These are phyloP conservation scores for Gracilaria caudata DNA, from an alignment of 23 red algal species.

Conservation along the genomic window DNA sequence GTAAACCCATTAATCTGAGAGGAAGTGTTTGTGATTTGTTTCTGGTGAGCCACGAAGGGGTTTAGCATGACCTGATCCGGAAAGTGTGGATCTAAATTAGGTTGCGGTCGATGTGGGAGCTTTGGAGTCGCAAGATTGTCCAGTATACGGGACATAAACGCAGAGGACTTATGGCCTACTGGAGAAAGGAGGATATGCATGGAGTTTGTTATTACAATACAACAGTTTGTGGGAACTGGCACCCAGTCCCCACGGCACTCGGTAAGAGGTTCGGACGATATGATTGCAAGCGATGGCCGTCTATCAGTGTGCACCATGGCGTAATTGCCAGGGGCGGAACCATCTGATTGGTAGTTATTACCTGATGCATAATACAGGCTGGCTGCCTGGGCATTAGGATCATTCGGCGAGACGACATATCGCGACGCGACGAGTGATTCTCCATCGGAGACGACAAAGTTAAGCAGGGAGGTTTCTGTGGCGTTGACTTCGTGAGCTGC, in stretches of 20 bases:
- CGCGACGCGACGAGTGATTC: conserved; percentile 70
- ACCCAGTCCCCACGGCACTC: conserved; percentile 80
- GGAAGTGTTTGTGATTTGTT: not conserved
- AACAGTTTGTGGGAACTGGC: conserved; percentile 66
- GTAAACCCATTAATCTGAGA: not conserved
- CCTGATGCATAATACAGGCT: conserved; percentile 81
- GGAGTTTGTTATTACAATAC: conserved; percentile 69
- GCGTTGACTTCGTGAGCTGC: conserved; percentile 19
- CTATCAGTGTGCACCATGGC: conserved; percentile 75
- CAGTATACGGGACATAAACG: conserved; percentile 60
- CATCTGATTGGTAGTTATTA: conserved; percentile 60
- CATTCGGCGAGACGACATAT: conserved; percentile 54
- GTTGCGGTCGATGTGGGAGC: not conserved
- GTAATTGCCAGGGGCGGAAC: conserved; percentile 67
- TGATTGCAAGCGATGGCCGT: conserved; percentile 67
- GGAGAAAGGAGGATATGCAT: conserved; percentile 73
- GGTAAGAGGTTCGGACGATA: conserved; percentile 89
- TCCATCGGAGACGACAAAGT: conserved; percentile 91
- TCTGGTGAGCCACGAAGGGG: conserved; percentile 16
- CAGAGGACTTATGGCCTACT: not conserved
- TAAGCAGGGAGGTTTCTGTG: conserved; percentile 78
- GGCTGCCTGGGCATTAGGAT: conserved; percentile 64
- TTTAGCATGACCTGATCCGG: conserved; percentile 15
- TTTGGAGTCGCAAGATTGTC: conserved; percentile 32
- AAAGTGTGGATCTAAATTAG: not conserved